A percentile compares a stretch with the other conserved stretches of the same genome.
These are phyloP conservation scores for Coemansia sp. DNA, from an alignment of 192 early-diverging fungal genomes.

Conservation along the genomic window DNA sequence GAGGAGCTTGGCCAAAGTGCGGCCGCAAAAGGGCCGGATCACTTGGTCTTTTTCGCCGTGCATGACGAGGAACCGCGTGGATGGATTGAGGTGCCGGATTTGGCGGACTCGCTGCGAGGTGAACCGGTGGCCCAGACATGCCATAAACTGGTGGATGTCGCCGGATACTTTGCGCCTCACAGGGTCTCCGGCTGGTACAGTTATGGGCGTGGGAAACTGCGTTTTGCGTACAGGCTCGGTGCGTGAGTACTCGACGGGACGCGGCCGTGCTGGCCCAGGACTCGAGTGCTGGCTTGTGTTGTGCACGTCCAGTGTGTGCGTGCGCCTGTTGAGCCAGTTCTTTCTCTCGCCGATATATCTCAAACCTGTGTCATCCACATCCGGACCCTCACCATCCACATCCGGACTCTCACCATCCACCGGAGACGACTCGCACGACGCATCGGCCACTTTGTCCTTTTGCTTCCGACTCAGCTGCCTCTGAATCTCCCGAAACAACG, in stretches of 20 bases:
- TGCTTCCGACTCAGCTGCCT: constrained; percentile 10
- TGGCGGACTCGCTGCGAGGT: constrained; percentile 20
- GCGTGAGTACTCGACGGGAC: not conserved
- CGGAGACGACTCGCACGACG: not conserved
- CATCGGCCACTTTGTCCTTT: no score
- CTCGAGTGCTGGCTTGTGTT: not conserved
- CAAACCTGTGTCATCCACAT: not conserved
- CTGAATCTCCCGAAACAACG: constrained; percentile 31
- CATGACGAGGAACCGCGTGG: constrained; percentile 41
- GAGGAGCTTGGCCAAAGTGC: constrained; percentile 39
- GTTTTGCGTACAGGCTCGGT: not conserved
- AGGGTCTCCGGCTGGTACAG: not conserved
- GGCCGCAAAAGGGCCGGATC: constrained; percentile 43
- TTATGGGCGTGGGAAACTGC: not conserved
- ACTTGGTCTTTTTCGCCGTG: constrained; percentile 52
- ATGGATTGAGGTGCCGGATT: constrained; percentile 23
- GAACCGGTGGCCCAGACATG: constrained; percentile 46
- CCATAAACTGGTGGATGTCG: constrained; percentile 52
- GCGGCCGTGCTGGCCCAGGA: not conserved
- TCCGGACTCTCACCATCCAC: no score
- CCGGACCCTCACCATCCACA: no score
- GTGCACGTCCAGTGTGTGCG: not conserved
- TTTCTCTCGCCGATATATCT: not conserved
- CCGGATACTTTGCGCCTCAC: constrained; percentile 24
- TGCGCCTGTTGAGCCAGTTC: not conserved